These are phyloP conservation scores for Hypholoma sublateritium DNA, from an alignment of 768 basidiomycete species.

Conservation along the genomic window DNA sequence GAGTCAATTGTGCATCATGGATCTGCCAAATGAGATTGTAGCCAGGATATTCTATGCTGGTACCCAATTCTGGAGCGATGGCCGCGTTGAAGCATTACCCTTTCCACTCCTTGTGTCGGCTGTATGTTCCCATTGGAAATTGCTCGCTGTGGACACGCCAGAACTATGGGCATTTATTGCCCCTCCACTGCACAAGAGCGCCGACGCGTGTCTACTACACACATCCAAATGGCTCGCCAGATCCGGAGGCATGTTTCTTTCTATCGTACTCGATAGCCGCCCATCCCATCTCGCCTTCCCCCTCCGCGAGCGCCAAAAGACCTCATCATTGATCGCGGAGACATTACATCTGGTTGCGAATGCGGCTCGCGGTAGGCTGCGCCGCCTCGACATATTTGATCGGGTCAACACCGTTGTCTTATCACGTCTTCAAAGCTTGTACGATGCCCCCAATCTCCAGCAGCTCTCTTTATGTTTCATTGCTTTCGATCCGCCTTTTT, in stretches of 20 bases:
- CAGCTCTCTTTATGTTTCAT: conserved; percentile 15
- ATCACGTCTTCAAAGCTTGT: background rate
- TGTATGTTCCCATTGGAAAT: conserved; percentile 15
- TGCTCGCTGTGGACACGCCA: conserved; percentile 12
- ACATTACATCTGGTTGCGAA: background rate
- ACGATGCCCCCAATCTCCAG: conserved; percentile 7
- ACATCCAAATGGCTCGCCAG: conserved; percentile 17
- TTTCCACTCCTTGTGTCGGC: conserved; percentile 16
- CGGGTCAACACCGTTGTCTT: background rate
- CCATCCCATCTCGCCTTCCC: background rate
- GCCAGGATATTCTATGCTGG: conserved; percentile 10
- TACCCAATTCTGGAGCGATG: background rate
- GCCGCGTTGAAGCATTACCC: conserved; percentile 5
- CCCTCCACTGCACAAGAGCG: conserved; percentile 13
- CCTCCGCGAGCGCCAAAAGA: background rate
- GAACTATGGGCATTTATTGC: conserved; percentile 18
- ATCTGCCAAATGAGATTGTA: conserved; percentile 12
- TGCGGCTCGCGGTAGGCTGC: conserved; percentile 7
- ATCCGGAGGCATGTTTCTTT: conserved; percentile 12
- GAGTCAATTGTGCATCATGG: background rate
- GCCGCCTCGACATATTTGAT: conserved; percentile 14
- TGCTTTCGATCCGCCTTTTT: background rate
- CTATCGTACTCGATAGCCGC: conserved; percentile 17
- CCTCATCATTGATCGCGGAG: background rate
- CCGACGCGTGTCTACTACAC: conserved; percentile 7